A percentile compares a stretch with the other conserved stretches of the same genome.
Conservation (phyloP, 2,329 filamentous ascomycete species). For the Aspergillus niger region DNA sequence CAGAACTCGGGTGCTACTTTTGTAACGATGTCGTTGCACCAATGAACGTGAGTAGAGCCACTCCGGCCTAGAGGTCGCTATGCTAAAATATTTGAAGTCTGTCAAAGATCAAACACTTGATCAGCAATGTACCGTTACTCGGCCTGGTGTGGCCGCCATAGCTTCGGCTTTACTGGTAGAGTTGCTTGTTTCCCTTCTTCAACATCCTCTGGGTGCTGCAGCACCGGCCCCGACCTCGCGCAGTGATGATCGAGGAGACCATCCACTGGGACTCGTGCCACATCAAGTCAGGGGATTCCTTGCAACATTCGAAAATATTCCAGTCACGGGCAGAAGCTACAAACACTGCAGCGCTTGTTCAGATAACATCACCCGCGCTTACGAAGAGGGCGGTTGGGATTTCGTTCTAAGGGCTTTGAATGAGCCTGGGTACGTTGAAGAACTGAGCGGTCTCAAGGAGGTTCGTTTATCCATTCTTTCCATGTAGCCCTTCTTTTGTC, state of each 20-base stretch:
- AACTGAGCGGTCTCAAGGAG: conserved; percentile 63
- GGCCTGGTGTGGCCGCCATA: conserved; percentile 87
- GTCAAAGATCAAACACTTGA: conserved; percentile 94
- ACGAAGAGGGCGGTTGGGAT: conserved; percentile 58
- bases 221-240: conserved; percentile 42
- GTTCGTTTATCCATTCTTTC: conserved; percentile 28
- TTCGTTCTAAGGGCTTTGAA: conserved; percentile 63
- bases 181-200: conserved; percentile 80
- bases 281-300: conserved; percentile 67
- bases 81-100: conserved; percentile 59
- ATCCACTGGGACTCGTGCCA: conserved; percentile 57
- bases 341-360: conserved; percentile 66
- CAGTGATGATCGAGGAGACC: conserved; percentile 39
- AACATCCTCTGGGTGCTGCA: conserved; percentile 66
- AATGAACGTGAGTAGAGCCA: conserved; percentile 69
- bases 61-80: conserved; percentile 12
- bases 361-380: conserved; percentile 54
- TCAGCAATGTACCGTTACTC: conserved; percentile 96
- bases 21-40: conserved; percentile 97
- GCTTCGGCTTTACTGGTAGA: conserved; percentile 91
- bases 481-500: conserved; percentile 24
- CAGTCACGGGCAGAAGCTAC: conserved; percentile 60
- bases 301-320: conserved; percentile 60
- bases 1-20: conserved; percentile 90
- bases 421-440: conserved; percentile 65